A percentile compares a stretch with the other conserved stretches of the same genome.
Conservation (phyloP, 257 asterid genomes). For the Ilex asprella region DNA sequence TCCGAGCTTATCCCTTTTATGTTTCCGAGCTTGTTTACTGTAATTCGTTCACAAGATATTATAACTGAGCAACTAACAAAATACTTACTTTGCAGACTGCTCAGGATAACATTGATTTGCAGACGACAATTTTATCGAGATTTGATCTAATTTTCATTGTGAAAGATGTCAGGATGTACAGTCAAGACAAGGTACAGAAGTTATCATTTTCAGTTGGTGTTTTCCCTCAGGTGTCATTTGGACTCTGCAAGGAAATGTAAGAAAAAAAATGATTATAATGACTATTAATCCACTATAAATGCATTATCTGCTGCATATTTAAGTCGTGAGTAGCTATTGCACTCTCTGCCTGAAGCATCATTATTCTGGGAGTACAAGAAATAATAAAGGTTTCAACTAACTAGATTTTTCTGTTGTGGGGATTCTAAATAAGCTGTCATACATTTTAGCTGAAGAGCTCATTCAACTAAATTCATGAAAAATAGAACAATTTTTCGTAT, state of each 20-base stretch:
- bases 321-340: no score
- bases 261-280: no score
- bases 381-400: no score
- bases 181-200: slow-evolving; percentile 82
- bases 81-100: slow-evolving; percentile 64
- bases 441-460: no score
- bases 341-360: no score
- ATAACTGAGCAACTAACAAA: slow-evolving; percentile 19
- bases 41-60: slow-evolving; percentile 3
- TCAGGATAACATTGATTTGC: slow-evolving; percentile 96
- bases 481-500: no score
- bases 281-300: no score
- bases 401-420: not conserved
- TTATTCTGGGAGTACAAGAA: no score
- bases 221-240: not conserved
- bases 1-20: not conserved
- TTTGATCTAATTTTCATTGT: slow-evolving; percentile 92
- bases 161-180: slow-evolving; percentile 79
- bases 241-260: not conserved
- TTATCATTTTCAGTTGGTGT: slow-evolving; percentile 1
- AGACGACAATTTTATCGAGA: slow-evolving; percentile 98
- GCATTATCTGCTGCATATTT: no score
- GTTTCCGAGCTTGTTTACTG: not conserved
- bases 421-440: not conserved
- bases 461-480: no score